A percentile compares a stretch with the other conserved stretches of the same genome.
phyloP scores from a whole-genome alignment of 2,329 filamentous ascomycete genomes.

The Dichotomopilus funicola region DNA sequence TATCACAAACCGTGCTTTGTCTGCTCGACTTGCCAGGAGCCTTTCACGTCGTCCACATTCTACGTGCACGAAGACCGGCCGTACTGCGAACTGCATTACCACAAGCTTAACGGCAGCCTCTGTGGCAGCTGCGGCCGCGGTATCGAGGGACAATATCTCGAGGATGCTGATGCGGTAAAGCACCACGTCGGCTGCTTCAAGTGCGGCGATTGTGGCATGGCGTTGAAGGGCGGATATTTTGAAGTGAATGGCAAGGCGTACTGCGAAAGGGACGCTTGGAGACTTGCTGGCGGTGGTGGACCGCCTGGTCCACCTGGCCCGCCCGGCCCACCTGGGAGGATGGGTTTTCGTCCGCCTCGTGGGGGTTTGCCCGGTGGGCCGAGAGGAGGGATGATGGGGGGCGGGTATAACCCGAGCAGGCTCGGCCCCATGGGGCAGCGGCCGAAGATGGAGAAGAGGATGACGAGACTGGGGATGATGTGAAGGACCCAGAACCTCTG shows the following conservation, averaged over 20 bases:
- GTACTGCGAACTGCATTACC: slow-evolving; percentile 89
- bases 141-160: slow-evolving; percentile 90
- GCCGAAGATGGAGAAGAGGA: slow-evolving; percentile 55
- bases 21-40: slow-evolving; percentile 72
- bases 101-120: slow-evolving; percentile 80
- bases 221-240: slow-evolving; percentile 80
- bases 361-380: slow-evolving; percentile 12
- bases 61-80: slow-evolving; percentile 85
- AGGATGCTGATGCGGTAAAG: slow-evolving; percentile 70
- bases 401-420: slow-evolving; percentile 19
- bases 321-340: slow-evolving; percentile 13
- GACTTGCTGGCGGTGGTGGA: slow-evolving; percentile 33
- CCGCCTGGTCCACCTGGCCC: background rate
- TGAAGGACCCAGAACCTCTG: slow-evolving; percentile 17
- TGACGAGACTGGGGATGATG: slow-evolving; percentile 55
- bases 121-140: slow-evolving; percentile 74
- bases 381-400: background rate
- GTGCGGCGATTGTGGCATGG: slow-evolving; percentile 69
- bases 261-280: slow-evolving; percentile 80
- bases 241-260: slow-evolving; percentile 75
- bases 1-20: slow-evolving; percentile 96
- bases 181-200: slow-evolving; percentile 84
- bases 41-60: slow-evolving; percentile 83
- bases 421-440: slow-evolving; percentile 34
- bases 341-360: slow-evolving; percentile 27